A percentile compares a stretch with the other conserved stretches of the same genome.
These are phyloP conservation scores for Russula compacta DNA, from an alignment of 768 basidiomycete species.

Conservation along the genomic window DNA sequence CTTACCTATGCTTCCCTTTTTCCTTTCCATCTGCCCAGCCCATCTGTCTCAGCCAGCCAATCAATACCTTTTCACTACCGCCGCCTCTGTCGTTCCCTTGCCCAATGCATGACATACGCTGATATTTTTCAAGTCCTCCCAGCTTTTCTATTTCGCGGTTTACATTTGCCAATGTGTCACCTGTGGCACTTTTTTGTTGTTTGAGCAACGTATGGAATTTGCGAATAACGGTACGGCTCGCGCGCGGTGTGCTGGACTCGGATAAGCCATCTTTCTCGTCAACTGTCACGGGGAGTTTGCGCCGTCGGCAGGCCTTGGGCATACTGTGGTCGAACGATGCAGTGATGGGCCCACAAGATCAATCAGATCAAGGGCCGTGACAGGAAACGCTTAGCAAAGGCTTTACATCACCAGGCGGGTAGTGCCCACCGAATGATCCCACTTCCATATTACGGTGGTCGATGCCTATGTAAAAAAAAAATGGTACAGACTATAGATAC, in stretches of 20 bases:
- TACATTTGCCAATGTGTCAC: conserved; percentile 39
- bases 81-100: conserved; percentile 79
- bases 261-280: conserved; percentile 26
- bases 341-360: neutral
- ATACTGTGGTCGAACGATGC: conserved; percentile 23
- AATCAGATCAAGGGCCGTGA: neutral
- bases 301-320: conserved; percentile 36
- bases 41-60: conserved; percentile 63
- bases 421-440: neutral
- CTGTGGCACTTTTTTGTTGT: conserved; percentile 46
- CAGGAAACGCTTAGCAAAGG: too few relatives aligned
- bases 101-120: conserved; percentile 73
- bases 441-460: neutral
- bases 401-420: neutral
- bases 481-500: neutral
- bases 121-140: conserved; percentile 78
- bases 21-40: conserved; percentile 22
- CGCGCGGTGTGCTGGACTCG: conserved; percentile 40
- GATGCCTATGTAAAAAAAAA: neutral
- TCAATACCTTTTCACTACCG: conserved; percentile 74
- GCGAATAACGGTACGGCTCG: conserved; percentile 67
- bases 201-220: conserved; percentile 76
- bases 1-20: conserved; percentile 28
- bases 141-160: conserved; percentile 52
- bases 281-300: conserved; percentile 38